Evolutionary conservation across 1,139 yeast species (phyloP).

Genomic region (Lodderomyces orthopsilosis): DNA sequence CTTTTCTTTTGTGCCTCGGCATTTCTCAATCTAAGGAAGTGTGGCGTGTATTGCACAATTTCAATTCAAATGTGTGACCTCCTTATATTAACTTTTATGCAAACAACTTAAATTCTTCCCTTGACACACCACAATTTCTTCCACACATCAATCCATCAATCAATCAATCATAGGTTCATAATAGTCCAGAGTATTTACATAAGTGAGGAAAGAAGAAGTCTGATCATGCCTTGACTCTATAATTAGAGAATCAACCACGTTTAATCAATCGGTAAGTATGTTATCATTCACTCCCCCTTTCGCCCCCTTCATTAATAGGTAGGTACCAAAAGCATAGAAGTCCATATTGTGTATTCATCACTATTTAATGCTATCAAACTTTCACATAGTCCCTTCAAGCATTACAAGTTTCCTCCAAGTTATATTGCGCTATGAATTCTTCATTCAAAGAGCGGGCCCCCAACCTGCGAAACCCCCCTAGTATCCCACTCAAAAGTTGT

Average conservation of each 20-base stretch:
- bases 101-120: too few species aligned
- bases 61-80: too few species aligned
- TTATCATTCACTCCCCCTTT: neutral
- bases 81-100: too few species aligned
- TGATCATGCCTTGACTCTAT: neutral
- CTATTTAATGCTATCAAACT: neutral
- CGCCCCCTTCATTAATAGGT: neutral
- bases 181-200: slow-evolving; percentile 10
- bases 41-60: too few species aligned
- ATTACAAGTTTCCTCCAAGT: neutral
- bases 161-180: slow-evolving; percentile 9
- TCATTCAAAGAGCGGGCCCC: neutral
- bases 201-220: slow-evolving; percentile 4
- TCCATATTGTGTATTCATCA: neutral
- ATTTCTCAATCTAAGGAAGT: too few species aligned
- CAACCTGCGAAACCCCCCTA: neutral
- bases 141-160: slow-evolving; percentile 1
- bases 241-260: neutral
- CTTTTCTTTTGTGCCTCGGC: too few species aligned
- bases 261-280: neutral
- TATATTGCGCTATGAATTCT: neutral
- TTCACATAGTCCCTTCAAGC: neutral
- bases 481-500: neutral
- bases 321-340: neutral
- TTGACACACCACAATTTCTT: too few species aligned